These are phyloP conservation scores for Ceratorhiza oryzae-sativae DNA, from an alignment of 1,284 basidiomycete genomes.

Conservation along the genomic window DNA sequence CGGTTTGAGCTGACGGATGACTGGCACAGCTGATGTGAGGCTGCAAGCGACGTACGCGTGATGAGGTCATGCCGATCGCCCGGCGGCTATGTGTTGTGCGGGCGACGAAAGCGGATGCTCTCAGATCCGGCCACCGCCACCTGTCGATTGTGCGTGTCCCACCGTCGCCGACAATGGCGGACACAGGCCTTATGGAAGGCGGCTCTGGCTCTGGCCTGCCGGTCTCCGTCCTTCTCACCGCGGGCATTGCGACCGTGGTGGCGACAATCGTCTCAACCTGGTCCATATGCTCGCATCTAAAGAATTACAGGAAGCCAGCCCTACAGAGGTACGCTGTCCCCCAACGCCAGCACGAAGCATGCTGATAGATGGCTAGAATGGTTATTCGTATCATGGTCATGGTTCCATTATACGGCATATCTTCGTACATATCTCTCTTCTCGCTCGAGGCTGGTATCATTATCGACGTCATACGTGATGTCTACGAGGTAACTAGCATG, in stretches of 20 bases:
- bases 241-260: conserved; percentile 36
- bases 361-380: conserved; percentile 62
- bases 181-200: conserved; percentile 6
- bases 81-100: conserved; percentile 35
- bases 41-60: no score
- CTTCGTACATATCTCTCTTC: conserved; percentile 92
- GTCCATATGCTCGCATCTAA: conserved; percentile 36
- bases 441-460: conserved; percentile 95
- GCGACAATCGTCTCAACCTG: conserved; percentile 25
- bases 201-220: conserved; percentile 34
- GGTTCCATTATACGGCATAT: conserved; percentile 92
- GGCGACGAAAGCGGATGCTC: conserved; percentile 11
- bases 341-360: not conserved
- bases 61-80: conserved; percentile 21
- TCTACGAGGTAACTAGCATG: conserved; percentile 81
- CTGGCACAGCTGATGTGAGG: no score
- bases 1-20: no score
- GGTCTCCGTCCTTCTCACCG: conserved; percentile 8
- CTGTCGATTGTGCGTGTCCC: not conserved
- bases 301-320: conserved; percentile 82
- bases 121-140: not conserved
- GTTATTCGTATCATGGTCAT: conserved; percentile 97
- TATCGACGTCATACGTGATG: conserved; percentile 92
- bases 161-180: conserved; percentile 5
- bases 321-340: conserved; percentile 72